These are phyloP conservation scores for Leishmania lainsoni DNA, from an alignment of 208 protist species.

Conservation along the genomic window DNA sequence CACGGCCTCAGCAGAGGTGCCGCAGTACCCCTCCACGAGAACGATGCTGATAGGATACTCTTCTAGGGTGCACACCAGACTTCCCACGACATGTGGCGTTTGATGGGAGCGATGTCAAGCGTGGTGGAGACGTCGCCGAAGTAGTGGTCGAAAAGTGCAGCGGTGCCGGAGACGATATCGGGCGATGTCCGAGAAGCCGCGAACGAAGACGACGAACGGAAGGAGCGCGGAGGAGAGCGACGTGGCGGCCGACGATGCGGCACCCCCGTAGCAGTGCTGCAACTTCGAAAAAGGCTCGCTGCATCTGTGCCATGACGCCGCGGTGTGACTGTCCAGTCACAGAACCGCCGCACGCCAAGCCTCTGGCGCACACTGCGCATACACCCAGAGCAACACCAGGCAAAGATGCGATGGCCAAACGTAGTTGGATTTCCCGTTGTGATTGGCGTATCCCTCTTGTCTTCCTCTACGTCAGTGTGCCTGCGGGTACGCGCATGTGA, in stretches of 20 bases:
- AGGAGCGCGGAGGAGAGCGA: background rate
- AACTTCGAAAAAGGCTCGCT: background rate
- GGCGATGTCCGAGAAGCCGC: background rate
- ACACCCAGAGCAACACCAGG: background rate
- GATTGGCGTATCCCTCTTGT: background rate
- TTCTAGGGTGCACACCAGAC: conserved; percentile 23
- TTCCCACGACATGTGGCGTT: conserved; percentile 28
- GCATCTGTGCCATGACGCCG: background rate
- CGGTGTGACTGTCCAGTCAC: background rate
- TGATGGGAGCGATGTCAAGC: conserved; percentile 26
- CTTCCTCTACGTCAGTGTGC: background rate
- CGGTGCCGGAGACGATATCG: background rate
- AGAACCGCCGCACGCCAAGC: background rate
- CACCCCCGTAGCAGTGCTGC: background rate
- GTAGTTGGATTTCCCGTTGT: background rate
- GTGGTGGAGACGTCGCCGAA: conserved; percentile 25
- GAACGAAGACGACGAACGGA: background rate
- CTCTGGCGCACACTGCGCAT: background rate
- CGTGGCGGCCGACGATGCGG: background rate
- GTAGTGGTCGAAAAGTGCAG: conserved; percentile 6
- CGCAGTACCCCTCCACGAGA: conserved; percentile 24
- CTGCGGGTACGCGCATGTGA: background rate
- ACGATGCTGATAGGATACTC: conserved; percentile 16
- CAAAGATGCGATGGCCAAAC: background rate
- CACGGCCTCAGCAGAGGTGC: conserved; percentile 19